These are phyloP conservation scores for Vitis hybrid DNA, from an alignment of 177 flowering plant genomes.

Conservation along the genomic window DNA sequence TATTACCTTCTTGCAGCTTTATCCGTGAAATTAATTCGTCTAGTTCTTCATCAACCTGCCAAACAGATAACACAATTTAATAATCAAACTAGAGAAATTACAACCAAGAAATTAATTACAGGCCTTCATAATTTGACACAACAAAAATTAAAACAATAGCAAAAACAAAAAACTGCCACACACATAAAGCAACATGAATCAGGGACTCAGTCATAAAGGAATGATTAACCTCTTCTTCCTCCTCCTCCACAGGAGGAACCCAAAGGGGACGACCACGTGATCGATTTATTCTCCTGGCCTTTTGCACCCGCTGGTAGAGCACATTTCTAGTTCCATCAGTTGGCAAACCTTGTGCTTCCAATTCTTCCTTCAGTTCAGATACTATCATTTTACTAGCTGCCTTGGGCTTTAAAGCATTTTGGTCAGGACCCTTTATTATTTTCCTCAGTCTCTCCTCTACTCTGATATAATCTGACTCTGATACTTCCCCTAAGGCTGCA, in stretches of 20 bases:
- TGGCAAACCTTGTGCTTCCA: constrained; percentile 92
- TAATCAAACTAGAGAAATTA: background rate
- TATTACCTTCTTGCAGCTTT: constrained; percentile 81
- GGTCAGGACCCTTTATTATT: constrained; percentile 84
- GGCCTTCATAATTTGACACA: too few species aligned
- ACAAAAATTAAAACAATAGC: background rate
- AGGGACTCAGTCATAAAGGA: background rate
- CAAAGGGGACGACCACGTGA: constrained; percentile 98
- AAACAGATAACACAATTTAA: constrained; percentile 2
- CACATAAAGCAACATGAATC: too few species aligned
- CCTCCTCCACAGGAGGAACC: constrained; percentile 98
- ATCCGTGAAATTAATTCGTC: constrained; percentile 89
- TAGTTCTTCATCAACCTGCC: constrained; percentile 87
- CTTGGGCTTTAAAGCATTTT: constrained; percentile 81
- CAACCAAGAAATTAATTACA: background rate
- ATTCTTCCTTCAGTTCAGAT: constrained; percentile 87
- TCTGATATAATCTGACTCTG: constrained; percentile 74
- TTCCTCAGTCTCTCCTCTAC: constrained; percentile 81
- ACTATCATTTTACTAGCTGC: constrained; percentile 99
- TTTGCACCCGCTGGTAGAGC: constrained; percentile 96
- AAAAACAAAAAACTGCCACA: too few species aligned
- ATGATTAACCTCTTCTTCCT: constrained; percentile 78
- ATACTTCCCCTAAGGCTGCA: constrained; percentile 63
- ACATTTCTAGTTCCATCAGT: constrained; percentile 97
- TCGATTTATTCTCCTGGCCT: constrained; percentile 96